These are phyloP conservation scores for Blastobotrys capitulatus DNA, from an alignment of 1,139 yeast genomes.

Conservation along the genomic window DNA sequence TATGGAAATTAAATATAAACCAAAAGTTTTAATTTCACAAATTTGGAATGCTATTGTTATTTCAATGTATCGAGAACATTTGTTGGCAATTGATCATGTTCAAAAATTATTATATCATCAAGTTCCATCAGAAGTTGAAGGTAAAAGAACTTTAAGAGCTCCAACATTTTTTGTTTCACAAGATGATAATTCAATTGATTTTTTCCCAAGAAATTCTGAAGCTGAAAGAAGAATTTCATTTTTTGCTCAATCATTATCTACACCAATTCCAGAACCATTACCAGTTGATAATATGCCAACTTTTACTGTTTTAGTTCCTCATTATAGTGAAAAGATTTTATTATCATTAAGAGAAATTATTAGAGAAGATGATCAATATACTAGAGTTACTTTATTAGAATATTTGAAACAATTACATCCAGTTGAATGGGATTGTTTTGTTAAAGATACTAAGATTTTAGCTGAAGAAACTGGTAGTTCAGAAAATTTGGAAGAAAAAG, in stretches of 20 bases:
- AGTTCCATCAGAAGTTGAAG: slow-evolving; percentile 90
- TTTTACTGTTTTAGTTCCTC: slow-evolving; percentile 95
- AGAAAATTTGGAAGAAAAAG: slow-evolving; percentile 46
- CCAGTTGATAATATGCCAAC: slow-evolving; percentile 99
- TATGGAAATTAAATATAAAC: slow-evolving; percentile 98
- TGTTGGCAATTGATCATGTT: slow-evolving; percentile 95
- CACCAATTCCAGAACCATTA: slow-evolving; percentile 96
- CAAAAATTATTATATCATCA: slow-evolving; percentile 95
- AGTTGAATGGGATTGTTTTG: slow-evolving; percentile 99
- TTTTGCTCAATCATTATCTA: slow-evolving; percentile 97
- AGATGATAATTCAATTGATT: slow-evolving; percentile 91
- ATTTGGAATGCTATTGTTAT: slow-evolving; percentile 98
- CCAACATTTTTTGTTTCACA: slow-evolving; percentile 98
- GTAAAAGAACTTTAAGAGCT: slow-evolving; percentile 96
- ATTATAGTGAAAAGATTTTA: slow-evolving; percentile 93
- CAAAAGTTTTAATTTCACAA: slow-evolving; percentile 95
- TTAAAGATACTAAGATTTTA: slow-evolving; percentile 94
- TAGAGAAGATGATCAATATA: slow-evolving; percentile 97
- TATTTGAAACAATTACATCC: slow-evolving; percentile 97
- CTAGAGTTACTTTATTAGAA: slow-evolving; percentile 93
- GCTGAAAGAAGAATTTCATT: slow-evolving; percentile 99
- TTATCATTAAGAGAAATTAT: slow-evolving; percentile 93
- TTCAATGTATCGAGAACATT: slow-evolving; percentile 97
- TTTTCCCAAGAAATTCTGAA: slow-evolving; percentile 93
- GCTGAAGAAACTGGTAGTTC: slow-evolving; percentile 67